Base-by-base conservation (phyloP, 768 basidiomycete genomes). In the Hirschioporus abietinus region DNA sequence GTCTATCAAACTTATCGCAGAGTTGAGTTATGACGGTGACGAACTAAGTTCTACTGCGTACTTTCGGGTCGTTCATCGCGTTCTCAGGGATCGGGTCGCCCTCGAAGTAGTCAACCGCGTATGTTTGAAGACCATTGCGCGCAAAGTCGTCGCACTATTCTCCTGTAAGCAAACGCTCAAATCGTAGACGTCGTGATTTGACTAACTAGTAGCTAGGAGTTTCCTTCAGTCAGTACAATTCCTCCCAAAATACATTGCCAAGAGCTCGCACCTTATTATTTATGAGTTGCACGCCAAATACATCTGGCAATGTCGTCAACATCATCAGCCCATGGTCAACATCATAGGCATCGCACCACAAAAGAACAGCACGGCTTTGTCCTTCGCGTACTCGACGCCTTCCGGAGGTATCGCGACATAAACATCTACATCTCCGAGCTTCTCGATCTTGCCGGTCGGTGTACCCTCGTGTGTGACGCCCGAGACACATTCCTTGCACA, bases 311-410 rank as follows among this genome's bases (percentile, higher is more conserved):
- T 59, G 12, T 35, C 27, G n/a, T 27, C 18, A 26, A 63, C 35
- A 10, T 20, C 4, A 59, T 20, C 26, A 23, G n/a, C 15, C 18
- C 15, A 5, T 12, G 7, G 23, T 1, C 7, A 26, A 24, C 24
- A 24, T 23, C 26, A 64, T 30, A 6, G 58, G 12, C 24, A 64
- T 5, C 6, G 65, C 68, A 62, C 75, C 59, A 25, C 83, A 65
- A 30, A 88, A 72, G 77, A 78, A 84, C 27, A 89, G 79, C 61
- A 89, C 65, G 26, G 81, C 84, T 72, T 87, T 88, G 69, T 83
- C 79, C 74, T 85, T 83, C 65, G 81, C 74, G 67, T 84, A 86
- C 52, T 83, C 81, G 1, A 71, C 70, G 59, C 68, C 71, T 59
- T 66, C 70, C 0, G 78, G 72, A 12, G 88, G 88, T 0, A 82